Base-by-base conservation (phyloP, 495 filamentous ascomycete genomes). In the Neurospora sp. region DNA sequence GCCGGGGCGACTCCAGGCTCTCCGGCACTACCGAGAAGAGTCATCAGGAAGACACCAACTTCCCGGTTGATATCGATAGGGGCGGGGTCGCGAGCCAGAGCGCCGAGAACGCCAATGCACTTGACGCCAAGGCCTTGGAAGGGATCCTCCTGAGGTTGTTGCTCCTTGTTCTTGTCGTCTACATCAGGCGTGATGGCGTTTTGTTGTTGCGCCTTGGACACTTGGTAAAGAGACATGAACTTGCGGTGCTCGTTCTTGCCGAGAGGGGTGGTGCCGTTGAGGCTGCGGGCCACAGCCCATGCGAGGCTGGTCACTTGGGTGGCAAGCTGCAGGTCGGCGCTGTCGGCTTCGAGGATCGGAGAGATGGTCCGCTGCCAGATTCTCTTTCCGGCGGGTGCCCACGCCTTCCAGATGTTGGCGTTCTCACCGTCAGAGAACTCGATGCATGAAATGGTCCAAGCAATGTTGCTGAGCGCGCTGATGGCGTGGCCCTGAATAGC, bases 151-250 rank as follows among this genome's bases (percentile, higher is more conserved):
- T 75, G 70, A 37, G 27, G 27, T 35, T 31, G 54, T 18, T 66
- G 54, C 27, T 35, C 54, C 54, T 66, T 66, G 23, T 66, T 66
- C 20, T 77, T 72, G 9, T 79, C 77, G 6, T 74, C 78, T 39
- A 72, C 72, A 14, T 77, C 75, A 16, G 78, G 71, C 18, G 77
- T 75, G n/a, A 73, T 69, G 9, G 69, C 41, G n/a, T 38, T 31
- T 40, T 71, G 54, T 35, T 70, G 59, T 35, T 66, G 73, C 44
- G 66, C 77, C 72, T 82, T 84, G 70, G 88, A 84, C 18, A 86
- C 87, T 54, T 87, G 84, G 75, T 89, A 90, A 44, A 91, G 83
- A 39, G 87, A 82, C 72, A 91, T 89, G 76, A 91, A 90, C 70
- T 85, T 88, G 72, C 84, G 82, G 42, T 87, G 87, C 75, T 89